phyloP scores from a whole-genome alignment of 257 asterid species.

The Solanum dulcamara region DNA sequence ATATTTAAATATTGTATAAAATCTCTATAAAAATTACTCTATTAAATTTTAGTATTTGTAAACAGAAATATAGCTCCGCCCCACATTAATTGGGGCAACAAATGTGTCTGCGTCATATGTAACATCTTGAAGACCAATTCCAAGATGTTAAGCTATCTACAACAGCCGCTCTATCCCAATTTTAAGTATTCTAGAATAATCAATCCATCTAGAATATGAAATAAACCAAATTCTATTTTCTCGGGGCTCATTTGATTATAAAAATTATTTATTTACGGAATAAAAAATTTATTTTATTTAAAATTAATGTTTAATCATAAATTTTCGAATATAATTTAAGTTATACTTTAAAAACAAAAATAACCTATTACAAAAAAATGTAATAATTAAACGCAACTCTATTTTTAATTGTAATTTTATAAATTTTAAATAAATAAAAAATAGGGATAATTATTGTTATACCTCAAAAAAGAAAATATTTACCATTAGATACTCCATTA shows the following conservation, averaged over 20 bases:
- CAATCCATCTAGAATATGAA: neutral
- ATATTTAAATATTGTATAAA: neutral
- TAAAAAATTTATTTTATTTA: neutral
- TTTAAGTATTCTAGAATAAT: neutral
- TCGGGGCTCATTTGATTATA: rapidly evolving
- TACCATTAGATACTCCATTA: too few species aligned
- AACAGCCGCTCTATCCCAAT: neutral
- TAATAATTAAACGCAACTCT: too few species aligned
- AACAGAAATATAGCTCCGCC: neutral
- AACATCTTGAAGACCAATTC: neutral
- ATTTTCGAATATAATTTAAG: neutral
- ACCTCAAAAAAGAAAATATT: too few species aligned
- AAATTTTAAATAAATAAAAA: too few species aligned
- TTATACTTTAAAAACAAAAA: neutral
- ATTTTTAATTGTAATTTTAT: too few species aligned
- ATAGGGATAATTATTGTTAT: too few species aligned
- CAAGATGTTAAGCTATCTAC: neutral
- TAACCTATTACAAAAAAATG: too few species aligned
- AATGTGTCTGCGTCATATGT: neutral
- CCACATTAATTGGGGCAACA: neutral
- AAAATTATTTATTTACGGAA: neutral
- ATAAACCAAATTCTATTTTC: neutral
- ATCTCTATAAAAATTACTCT: neutral
- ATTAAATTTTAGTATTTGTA: neutral
- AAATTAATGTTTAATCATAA: neutral